Evolutionary conservation across 768 basidiomycete genomes (phyloP).

Genomic region (Russula foetens): DNA sequence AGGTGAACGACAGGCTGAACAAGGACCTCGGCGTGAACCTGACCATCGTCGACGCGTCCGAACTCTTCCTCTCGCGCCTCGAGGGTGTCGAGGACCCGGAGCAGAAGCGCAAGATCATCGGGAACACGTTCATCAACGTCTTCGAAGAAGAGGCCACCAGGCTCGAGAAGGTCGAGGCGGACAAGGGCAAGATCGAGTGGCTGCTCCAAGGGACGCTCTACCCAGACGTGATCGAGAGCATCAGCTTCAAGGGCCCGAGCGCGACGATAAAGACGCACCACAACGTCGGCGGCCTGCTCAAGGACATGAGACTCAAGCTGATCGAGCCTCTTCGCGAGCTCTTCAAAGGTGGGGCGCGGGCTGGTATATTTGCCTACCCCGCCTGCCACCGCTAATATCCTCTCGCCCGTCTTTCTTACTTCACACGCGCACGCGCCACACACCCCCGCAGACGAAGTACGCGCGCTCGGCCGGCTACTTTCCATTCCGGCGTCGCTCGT

Average conservation of each 20-base stretch:
- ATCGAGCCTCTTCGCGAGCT: conserved; percentile 96
- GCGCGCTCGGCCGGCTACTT: conserved; percentile 83
- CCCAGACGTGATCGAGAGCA: conserved; percentile 98
- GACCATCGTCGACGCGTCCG: conserved; percentile 92
- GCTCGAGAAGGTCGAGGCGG: conserved; percentile 71
- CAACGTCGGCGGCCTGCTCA: conserved; percentile 93
- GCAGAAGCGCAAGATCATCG: conserved; percentile 95
- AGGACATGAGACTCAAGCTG: conserved; percentile 97
- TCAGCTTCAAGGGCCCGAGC: conserved; percentile 97
- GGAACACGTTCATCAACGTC: conserved; percentile 97
- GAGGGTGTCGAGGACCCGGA: conserved; percentile 93
- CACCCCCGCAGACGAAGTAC: conserved; percentile 76
- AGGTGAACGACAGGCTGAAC: conserved; percentile 91
- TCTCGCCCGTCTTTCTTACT: neutral
- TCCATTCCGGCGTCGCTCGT: conserved; percentile 90
- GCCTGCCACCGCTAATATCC: neutral
- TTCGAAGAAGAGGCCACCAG: conserved; percentile 92
- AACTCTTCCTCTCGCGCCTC: conserved; percentile 84
- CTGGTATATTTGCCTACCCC: neutral
- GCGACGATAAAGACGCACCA: conserved; percentile 99
- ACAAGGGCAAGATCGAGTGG: conserved; percentile 94
- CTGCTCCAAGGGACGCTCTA: conserved; percentile 95
- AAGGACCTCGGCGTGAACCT: conserved; percentile 92
- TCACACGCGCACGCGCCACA: neutral
- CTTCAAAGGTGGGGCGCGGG: conserved; percentile 73